Conservation (phyloP, 129 eudicot species). For the Escallonia rubra region DNA sequence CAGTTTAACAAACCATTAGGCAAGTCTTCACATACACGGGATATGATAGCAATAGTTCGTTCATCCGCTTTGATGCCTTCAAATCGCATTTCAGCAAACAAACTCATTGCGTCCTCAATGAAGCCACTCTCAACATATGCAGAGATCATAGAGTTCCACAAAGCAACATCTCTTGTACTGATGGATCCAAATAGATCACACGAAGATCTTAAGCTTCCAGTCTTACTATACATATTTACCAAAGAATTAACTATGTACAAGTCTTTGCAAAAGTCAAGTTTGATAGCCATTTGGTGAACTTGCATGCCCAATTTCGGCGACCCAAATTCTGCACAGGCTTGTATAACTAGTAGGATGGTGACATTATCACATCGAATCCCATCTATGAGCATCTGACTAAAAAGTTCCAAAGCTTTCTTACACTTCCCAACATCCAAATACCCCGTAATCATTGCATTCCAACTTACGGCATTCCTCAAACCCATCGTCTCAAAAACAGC, state of each 20-base stretch:
- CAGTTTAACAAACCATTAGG: constrained; percentile 28
- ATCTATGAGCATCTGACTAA: constrained; percentile 35
- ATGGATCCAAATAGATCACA: constrained; percentile 38
- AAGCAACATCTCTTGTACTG: constrained; percentile 28
- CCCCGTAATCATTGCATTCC: constrained; percentile 56
- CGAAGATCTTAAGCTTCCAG: constrained; percentile 25
- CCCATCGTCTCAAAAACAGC: constrained; percentile 32
- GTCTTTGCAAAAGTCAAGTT: constrained; percentile 28
- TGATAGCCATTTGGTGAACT: constrained; percentile 51
- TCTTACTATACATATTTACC: constrained; percentile 39
- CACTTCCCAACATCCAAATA: constrained; percentile 29
- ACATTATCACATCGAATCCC: constrained; percentile 36
- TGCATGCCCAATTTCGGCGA: constrained; percentile 34
- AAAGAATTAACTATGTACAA: constrained; percentile 28
- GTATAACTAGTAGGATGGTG: constrained; percentile 38
- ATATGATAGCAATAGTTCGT: constrained; percentile 35
- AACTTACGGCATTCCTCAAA: constrained; percentile 40
- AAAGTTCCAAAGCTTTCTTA: constrained; percentile 32
- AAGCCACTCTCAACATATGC: constrained; percentile 32
- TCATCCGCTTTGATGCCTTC: constrained; percentile 33
- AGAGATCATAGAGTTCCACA: constrained; percentile 55
- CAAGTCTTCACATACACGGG: constrained; percentile 28
- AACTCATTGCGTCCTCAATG: constrained; percentile 20
- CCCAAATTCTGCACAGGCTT: constrained; percentile 41
- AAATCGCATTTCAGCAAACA: constrained; percentile 32